These are phyloP conservation scores for Arthrobotrys sinensis DNA, from an alignment of 2,329 filamentous ascomycete species.

Conservation along the genomic window DNA sequence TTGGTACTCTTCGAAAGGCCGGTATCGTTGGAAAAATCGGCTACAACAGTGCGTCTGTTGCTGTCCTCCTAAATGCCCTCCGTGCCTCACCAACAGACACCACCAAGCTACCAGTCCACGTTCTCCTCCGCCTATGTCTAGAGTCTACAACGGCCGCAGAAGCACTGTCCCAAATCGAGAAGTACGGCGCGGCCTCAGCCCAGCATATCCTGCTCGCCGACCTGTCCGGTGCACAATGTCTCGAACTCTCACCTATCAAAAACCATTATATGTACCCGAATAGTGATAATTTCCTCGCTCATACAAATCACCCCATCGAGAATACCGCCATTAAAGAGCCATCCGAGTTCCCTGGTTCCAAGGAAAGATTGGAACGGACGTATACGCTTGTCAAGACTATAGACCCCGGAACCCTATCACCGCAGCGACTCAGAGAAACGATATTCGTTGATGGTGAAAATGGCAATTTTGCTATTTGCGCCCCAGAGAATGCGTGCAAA, in stretches of 20 bases:
- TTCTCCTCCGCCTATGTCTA: slow-evolving; percentile 73
- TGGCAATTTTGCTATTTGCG: slow-evolving; percentile 67
- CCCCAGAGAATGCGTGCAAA: slow-evolving; percentile 64
- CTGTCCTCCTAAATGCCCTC: slow-evolving; percentile 76
- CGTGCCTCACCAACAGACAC: slow-evolving; percentile 72
- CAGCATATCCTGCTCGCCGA: slow-evolving; percentile 72
- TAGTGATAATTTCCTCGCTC: slow-evolving; percentile 58
- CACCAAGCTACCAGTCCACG: slow-evolving; percentile 74
- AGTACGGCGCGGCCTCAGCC: slow-evolving; percentile 70
- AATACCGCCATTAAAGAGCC: slow-evolving; percentile 65
- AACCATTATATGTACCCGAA: slow-evolving; percentile 29
- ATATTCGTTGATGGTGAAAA: slow-evolving; percentile 67
- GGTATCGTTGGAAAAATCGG: slow-evolving; percentile 78
- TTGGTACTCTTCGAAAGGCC: slow-evolving; percentile 63
- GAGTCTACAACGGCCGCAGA: slow-evolving; percentile 71
- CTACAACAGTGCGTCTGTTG: slow-evolving; percentile 74
- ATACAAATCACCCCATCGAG: slow-evolving; percentile 70
- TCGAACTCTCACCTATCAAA: slow-evolving; percentile 68
- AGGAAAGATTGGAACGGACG: slow-evolving; percentile 65
- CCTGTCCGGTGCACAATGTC: slow-evolving; percentile 67
- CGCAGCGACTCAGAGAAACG: slow-evolving; percentile 64
- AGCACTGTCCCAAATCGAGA: slow-evolving; percentile 69
- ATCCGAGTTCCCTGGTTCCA: slow-evolving; percentile 66
- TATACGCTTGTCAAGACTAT: slow-evolving; percentile 64
- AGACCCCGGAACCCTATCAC: slow-evolving; percentile 61